Evolutionary conservation across 2,329 filamentous ascomycete genomes (phyloP).

Genomic region (Tolypocladium endophyticum): DNA sequence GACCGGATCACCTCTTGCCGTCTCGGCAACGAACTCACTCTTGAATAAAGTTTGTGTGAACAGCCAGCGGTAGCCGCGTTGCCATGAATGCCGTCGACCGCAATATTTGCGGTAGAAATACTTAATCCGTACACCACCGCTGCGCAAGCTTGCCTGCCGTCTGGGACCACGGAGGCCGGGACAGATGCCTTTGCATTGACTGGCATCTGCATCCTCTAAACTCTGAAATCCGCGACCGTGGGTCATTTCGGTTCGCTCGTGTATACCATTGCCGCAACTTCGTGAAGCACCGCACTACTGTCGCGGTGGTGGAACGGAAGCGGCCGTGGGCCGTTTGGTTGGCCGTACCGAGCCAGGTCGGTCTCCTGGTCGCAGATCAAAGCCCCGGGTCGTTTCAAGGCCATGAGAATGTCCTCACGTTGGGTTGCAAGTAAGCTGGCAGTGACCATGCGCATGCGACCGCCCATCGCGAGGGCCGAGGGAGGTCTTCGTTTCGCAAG

Average conservation of each 20-base stretch:
- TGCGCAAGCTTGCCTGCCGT: neutral
- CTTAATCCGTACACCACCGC: neutral
- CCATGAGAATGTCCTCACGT: neutral
- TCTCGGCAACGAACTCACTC: neutral
- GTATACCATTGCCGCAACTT: neutral
- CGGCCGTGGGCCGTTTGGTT: conserved; percentile 1
- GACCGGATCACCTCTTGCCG: neutral
- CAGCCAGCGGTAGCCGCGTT: neutral
- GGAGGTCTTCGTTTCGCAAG: neutral
- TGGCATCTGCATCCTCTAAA: neutral
- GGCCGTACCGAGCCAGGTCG: neutral
- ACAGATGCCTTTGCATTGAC: neutral
- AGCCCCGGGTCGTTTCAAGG: neutral
- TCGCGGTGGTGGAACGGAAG: neutral
- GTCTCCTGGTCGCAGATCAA: neutral
- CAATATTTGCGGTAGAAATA: neutral
- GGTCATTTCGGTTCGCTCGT: neutral
- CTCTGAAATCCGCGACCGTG: neutral
- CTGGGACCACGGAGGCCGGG: neutral
- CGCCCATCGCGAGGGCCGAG: neutral
- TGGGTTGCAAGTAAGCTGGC: neutral
- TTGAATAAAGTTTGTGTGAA: neutral
- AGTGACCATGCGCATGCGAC: neutral
- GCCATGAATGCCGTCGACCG: neutral
- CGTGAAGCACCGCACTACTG: neutral